Percentiles rank a stretch among this genome's conserved stretches.
phyloP scores from a whole-genome alignment of 2,329 filamentous ascomycete genomes.

The Colletotrichum higginsianum region DNA sequence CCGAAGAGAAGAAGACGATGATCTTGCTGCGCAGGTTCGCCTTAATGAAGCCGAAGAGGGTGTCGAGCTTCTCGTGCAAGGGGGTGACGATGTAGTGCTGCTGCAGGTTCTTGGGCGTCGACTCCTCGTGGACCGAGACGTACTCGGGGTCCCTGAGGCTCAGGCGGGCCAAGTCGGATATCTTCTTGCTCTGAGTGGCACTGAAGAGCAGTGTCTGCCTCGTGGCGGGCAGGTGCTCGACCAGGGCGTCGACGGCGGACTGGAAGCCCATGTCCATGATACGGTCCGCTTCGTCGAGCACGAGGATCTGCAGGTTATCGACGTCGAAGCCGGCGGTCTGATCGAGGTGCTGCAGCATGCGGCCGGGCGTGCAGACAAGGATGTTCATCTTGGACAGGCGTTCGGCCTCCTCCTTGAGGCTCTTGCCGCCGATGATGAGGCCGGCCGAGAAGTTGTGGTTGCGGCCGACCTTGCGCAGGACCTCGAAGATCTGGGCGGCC shows the following conservation, averaged over 20 bases:
- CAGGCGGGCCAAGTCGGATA: conserved; percentile 90
- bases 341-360: conserved; percentile 95
- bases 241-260: conserved; percentile 88
- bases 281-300: conserved; percentile 95
- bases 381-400: conserved; percentile 95
- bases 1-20: conserved; percentile 93
- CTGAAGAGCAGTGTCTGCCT: conserved; percentile 96
- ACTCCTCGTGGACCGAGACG: conserved; percentile 91
- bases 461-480: conserved; percentile 89
- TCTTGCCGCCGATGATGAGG: conserved; percentile 94
- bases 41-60: conserved; percentile 92
- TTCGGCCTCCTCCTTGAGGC: conserved; percentile 87
- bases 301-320: conserved; percentile 91
- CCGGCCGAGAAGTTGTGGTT: conserved; percentile 94
- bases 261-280: conserved; percentile 99
- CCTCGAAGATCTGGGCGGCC: conserved; percentile 96
- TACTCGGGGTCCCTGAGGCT: conserved; percentile 95
- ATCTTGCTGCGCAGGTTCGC: conserved; percentile 94
- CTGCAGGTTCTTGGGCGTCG: conserved; percentile 86
- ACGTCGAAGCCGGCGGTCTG: conserved; percentile 93
- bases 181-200: conserved; percentile 94
- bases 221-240: conserved; percentile 89
- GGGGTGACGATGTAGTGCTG: conserved; percentile 94
- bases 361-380: conserved; percentile 92
- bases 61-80: conserved; percentile 90